Conservation (phyloP, 768 basidiomycete genomes). For the Termitomyces sp. region DNA sequence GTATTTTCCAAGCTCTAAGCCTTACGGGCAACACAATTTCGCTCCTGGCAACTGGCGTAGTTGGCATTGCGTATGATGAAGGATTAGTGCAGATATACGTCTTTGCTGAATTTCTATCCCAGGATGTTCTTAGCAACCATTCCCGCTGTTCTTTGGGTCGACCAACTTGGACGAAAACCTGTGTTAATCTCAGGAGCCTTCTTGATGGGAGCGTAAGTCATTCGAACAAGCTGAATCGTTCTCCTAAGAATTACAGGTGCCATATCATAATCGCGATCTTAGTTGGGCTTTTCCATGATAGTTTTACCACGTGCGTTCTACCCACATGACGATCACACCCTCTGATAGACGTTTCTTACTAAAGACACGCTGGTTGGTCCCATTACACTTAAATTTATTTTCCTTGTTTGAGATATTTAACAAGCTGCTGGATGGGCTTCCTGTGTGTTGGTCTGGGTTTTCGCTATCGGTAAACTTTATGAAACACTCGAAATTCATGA, state of each 20-base stretch:
- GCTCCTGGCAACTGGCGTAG: conserved; percentile 56
- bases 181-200: conserved; percentile 70
- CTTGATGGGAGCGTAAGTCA: conserved; percentile 56
- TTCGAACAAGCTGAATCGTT: conserved; percentile 2
- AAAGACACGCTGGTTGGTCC: conserved; percentile 24
- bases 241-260: conserved; percentile 32
- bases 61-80: conserved; percentile 62
- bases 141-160: conserved; percentile 78
- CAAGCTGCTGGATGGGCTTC: conserved; percentile 69
- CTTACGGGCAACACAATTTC: conserved; percentile 55
- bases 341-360: conserved; percentile 4
- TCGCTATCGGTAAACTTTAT: conserved; percentile 45
- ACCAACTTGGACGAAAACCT: conserved; percentile 70
- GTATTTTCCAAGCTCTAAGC: conserved; percentile 58
- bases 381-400: not conserved
- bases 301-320: conserved; percentile 42
- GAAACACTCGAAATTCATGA: not conserved
- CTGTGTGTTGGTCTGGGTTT: conserved; percentile 68
- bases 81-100: not conserved
- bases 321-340: not conserved
- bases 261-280: conserved; percentile 68
- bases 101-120: not conserved
- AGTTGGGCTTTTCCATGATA: conserved; percentile 49
- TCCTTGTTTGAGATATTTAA: not conserved
- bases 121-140: conserved; percentile 76